phyloP scores from a whole-genome alignment of 805 yeast genomes.

The Vanderwaltozyma tropicalis region DNA sequence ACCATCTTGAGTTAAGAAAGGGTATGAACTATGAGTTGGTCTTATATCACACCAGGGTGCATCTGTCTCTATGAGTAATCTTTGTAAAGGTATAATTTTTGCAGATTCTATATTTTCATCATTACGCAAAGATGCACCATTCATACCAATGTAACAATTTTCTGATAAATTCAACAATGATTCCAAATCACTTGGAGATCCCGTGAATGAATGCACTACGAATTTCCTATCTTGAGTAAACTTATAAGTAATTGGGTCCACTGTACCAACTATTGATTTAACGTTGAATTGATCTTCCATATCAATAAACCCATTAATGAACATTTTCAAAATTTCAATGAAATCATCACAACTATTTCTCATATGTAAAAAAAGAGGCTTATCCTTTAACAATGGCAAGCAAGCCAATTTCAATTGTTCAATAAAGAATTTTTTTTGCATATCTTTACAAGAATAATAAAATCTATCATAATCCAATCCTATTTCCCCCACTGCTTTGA shows the following conservation, averaged over 20 bases:
- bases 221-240: constrained; percentile 39
- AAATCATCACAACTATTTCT: constrained; percentile 80
- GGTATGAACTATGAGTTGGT: constrained; percentile 66
- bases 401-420: constrained; percentile 55
- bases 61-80: constrained; percentile 81
- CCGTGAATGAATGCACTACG: constrained; percentile 96
- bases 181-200: constrained; percentile 53
- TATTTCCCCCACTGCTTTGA: constrained; percentile 87
- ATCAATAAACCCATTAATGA: constrained; percentile 35
- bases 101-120: constrained; percentile 64
- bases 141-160: constrained; percentile 56
- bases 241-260: constrained; percentile 19
- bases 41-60: constrained; percentile 98
- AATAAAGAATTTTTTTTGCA: constrained; percentile 58
- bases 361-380: constrained; percentile 86
- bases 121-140: constrained; percentile 86
- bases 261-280: constrained; percentile 2
- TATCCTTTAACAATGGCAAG: constrained; percentile 13
- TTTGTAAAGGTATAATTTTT: constrained; percentile 53
- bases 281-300: constrained; percentile 16
- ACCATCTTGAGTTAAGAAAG: constrained; percentile 34
- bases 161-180: constrained; percentile 37
- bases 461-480: constrained; percentile 92
- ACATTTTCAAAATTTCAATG: constrained; percentile 50
- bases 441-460: constrained; percentile 57